These are phyloP conservation scores for Curvularia lunata DNA, from an alignment of 2,329 filamentous ascomycete species.

Conservation along the genomic window DNA sequence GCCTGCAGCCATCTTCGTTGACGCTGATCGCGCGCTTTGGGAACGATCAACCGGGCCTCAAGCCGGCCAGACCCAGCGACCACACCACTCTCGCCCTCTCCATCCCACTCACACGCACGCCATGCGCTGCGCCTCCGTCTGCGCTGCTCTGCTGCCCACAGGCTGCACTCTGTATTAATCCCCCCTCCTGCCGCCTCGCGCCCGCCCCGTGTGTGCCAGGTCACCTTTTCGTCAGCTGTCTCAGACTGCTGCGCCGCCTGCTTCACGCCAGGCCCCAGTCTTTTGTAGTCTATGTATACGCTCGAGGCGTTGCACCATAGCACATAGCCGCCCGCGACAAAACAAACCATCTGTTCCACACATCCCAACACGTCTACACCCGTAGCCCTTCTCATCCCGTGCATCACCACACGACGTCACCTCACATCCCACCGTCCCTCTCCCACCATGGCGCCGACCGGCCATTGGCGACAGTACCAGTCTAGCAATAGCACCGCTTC, in stretches of 20 bases:
- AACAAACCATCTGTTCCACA: slow-evolving; percentile 14
- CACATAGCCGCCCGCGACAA: slow-evolving; percentile 20
- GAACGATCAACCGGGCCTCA: slow-evolving; percentile 21
- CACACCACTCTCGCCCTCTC: slow-evolving; percentile 17
- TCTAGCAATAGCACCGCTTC: slow-evolving; percentile 44
- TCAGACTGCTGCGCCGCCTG: slow-evolving; percentile 32
- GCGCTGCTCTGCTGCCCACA: slow-evolving; percentile 17
- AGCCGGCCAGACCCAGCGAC: slow-evolving; percentile 15
- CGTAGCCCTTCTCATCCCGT: slow-evolving; percentile 17
- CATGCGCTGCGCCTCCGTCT: slow-evolving; percentile 34
- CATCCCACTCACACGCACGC: slow-evolving; percentile 23
- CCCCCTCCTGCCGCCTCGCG: slow-evolving; percentile 23
- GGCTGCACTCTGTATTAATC: slow-evolving; percentile 26
- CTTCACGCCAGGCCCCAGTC: slow-evolving; percentile 20
- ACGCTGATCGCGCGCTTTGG: slow-evolving; percentile 28
- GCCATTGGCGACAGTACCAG: slow-evolving; percentile 42
- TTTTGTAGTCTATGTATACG: slow-evolving; percentile 27
- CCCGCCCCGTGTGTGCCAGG: slow-evolving; percentile 35
- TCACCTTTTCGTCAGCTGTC: slow-evolving; percentile 37
- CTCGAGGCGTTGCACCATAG: slow-evolving; percentile 19
- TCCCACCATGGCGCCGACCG: slow-evolving; percentile 41
- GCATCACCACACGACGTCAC: slow-evolving; percentile 5
- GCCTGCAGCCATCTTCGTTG: slow-evolving; percentile 30
- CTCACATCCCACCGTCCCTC: slow-evolving; percentile 3
- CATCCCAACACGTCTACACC: slow-evolving; percentile 2